Evolutionary conservation across 805 yeast species (phyloP), one percentile per base, ranked within the genome.

Genomic region (Candida montana): DNA sequence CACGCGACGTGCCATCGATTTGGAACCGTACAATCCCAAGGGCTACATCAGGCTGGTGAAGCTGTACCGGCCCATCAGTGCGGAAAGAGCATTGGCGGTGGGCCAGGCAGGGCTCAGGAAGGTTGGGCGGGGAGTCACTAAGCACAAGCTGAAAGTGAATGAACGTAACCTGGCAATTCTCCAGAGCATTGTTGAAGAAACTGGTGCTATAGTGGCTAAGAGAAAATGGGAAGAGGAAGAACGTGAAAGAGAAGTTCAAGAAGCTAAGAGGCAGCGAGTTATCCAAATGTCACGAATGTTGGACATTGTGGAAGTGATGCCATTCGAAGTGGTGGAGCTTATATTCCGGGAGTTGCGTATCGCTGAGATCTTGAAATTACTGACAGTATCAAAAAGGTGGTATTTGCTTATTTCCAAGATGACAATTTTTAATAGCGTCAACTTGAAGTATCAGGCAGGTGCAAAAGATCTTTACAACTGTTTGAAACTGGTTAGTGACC

Each of bases 21-120:
- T 49, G 13, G 61, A 57, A 29, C 59, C 59, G 5, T 57, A 47
- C 39, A 54, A 50, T 20, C 41, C 52, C 2, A 50, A 51, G 28
- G 56, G 59, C 1, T 55, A 57, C 20, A 38, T 57, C 2, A 35
- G 59, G 12, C 42, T 33, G 23, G 42, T 54, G 5, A 44, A 47
- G 17, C n/a, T 31, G 4, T 56, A 54, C 7, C 29, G 36, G 8
- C 23, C 18, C 8, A 38, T 40, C 37, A 43, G 39, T 12, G 19
- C 53, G 29, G 27, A 32, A 26, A 16, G 45, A 18, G 39, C 42
- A 20, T 15, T 17, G 10, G 45, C 37, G 29, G 38, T 41, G 9
- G 45, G 45, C 4, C n/a, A 33, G 4, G 41, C 45, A 2, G 46
- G 46, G 6, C 21, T 42, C 8, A 33, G 38, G 23, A 30, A 31